Conservation (phyloP, 2,329 filamentous ascomycete genomes). For the Aspergillus sp. region DNA sequence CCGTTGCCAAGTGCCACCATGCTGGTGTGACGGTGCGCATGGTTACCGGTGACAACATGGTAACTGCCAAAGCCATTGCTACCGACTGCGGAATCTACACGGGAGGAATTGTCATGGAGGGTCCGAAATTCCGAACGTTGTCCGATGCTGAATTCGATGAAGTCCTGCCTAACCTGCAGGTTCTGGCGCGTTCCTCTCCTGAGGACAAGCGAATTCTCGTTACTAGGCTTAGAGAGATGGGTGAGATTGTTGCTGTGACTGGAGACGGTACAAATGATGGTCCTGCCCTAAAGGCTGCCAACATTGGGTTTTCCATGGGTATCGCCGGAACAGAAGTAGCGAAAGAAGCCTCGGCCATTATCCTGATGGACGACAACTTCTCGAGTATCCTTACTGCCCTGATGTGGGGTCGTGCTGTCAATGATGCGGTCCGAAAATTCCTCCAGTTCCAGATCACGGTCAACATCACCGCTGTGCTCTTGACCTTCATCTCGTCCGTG, state of each 20-base stretch:
- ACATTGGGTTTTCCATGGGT: conserved; percentile 69
- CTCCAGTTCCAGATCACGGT: conserved; percentile 67
- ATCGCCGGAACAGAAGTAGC: conserved; percentile 67
- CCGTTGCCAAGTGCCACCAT: conserved; percentile 45
- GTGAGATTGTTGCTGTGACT: conserved; percentile 63
- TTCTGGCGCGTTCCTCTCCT: conserved; percentile 65
- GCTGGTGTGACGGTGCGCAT: conserved; percentile 70
- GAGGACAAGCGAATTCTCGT: conserved; percentile 68
- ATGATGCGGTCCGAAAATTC: conserved; percentile 68
- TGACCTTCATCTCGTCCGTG: conserved; percentile 85
- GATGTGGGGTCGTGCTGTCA: conserved; percentile 68
- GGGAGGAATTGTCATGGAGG: conserved; percentile 68
- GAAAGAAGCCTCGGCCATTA: conserved; percentile 67
- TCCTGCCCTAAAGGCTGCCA: conserved; percentile 64
- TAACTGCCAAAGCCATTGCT: conserved; percentile 73
- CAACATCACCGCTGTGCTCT: conserved; percentile 83
- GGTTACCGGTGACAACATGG: conserved; percentile 70
- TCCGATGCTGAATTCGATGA: conserved; percentile 60
- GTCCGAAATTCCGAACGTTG: conserved; percentile 65
- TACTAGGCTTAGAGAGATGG: conserved; percentile 59
- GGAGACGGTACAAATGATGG: conserved; percentile 69
- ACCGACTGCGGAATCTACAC: conserved; percentile 69
- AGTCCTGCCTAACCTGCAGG: conserved; percentile 61
- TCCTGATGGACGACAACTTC: conserved; percentile 69
- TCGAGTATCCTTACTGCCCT: conserved; percentile 64